phyloP scores from a whole-genome alignment of 495 filamentous ascomycete species.

The Tuber calosporum region DNA sequence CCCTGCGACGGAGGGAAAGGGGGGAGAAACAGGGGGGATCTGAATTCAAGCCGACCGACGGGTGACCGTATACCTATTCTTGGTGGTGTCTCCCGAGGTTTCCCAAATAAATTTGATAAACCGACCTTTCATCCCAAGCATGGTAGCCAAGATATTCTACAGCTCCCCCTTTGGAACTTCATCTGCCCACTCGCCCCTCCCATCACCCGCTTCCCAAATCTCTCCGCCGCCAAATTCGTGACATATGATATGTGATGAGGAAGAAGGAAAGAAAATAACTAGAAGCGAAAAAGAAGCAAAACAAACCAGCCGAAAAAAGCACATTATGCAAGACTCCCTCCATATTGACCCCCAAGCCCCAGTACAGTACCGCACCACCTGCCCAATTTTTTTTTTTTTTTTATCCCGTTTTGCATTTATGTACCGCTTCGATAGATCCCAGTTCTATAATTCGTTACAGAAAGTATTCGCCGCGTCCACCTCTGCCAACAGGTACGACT shows the following conservation, averaged over 20 bases:
- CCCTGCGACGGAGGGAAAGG: background rate
- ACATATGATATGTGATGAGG: background rate
- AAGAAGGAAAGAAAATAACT: background rate
- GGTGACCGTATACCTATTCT: too few species aligned
- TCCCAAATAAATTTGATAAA: too few species aligned
- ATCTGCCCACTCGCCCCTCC: background rate
- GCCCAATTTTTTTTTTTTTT: background rate
- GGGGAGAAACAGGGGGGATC: background rate
- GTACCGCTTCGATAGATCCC: background rate
- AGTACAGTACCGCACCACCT: background rate
- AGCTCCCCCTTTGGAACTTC: background rate
- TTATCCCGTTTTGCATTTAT: background rate
- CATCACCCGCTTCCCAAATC: background rate
- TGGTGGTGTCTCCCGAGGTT: too few species aligned
- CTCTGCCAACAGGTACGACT: constrained; percentile 72
- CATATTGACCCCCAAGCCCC: background rate
- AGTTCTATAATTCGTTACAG: constrained; percentile 52
- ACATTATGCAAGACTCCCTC: constrained; percentile 2
- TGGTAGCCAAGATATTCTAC: background rate
- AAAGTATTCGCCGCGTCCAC: constrained; percentile 88
- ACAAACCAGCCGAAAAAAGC: background rate
- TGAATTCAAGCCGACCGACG: background rate
- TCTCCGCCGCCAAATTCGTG: background rate
- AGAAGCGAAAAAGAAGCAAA: background rate
- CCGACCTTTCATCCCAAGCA: background rate